These are phyloP conservation scores for Alectoria sarmentosa DNA, from an alignment of 495 filamentous ascomycete genomes.

Conservation along the genomic window DNA sequence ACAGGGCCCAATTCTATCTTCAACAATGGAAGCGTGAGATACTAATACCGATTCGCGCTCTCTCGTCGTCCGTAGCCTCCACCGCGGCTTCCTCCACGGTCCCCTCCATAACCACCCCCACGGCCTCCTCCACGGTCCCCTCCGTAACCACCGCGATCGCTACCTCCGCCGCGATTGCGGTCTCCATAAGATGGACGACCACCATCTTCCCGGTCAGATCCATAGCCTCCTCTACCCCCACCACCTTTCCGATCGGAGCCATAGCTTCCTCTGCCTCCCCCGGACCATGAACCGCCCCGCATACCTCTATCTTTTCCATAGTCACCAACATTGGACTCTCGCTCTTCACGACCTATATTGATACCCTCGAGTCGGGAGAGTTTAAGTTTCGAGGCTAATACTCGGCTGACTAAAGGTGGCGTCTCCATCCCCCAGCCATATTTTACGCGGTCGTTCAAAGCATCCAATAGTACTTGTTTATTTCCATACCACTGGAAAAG, in stretches of 20 bases:
- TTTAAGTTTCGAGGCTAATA: conserved; percentile 42
- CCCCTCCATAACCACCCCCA: conserved; percentile 10
- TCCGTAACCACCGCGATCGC: conserved; percentile 2
- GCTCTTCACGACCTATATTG: conserved; percentile 32
- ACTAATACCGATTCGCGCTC: not conserved
- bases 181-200: conserved; percentile 13
- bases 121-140: not conserved
- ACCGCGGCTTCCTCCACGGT: not conserved
- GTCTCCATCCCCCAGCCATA: conserved; percentile 54
- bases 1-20: not conserved
- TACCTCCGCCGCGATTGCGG: not conserved
- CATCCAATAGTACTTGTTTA: conserved; percentile 38
- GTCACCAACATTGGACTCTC: not conserved
- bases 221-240: not conserved
- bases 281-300: not conserved
- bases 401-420: conserved; percentile 45
- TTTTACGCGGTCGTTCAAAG: conserved; percentile 55
- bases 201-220: not conserved
- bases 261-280: not conserved
- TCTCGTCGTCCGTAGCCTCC: conserved; percentile 13
- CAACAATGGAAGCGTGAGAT: not conserved
- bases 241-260: not conserved
- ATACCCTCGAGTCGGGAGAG: conserved; percentile 39
- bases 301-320: not conserved
- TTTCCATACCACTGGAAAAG: conserved; percentile 28